phyloP scores from a whole-genome alignment of 2,329 filamentous ascomycete species.

The Hortaea werneckii region DNA sequence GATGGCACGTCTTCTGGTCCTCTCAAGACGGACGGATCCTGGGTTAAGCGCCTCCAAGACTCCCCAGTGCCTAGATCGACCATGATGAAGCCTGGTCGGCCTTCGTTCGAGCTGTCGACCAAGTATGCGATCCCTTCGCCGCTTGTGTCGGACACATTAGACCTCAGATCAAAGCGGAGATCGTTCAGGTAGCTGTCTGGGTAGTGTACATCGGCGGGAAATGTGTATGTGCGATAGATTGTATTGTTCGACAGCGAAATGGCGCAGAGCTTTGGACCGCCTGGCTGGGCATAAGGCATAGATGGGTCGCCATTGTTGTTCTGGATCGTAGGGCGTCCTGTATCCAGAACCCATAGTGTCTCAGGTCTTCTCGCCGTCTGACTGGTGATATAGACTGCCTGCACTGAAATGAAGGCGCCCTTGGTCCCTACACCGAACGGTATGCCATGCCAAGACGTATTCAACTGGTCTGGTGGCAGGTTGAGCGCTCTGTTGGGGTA shows the following conservation, averaged over 20 bases:
- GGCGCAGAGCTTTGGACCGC: constrained; percentile 36
- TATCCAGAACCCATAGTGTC: constrained; percentile 38
- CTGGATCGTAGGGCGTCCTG: constrained; percentile 35
- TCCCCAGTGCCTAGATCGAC: constrained; percentile 33
- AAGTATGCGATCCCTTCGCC: constrained; percentile 37
- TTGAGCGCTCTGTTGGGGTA: constrained; percentile 36
- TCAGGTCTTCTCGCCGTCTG: constrained; percentile 27
- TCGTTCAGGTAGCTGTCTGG: constrained; percentile 40
- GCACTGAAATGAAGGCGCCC: constrained; percentile 33
- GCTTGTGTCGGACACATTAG: constrained; percentile 27
- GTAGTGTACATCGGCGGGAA: constrained; percentile 33
- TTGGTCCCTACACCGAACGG: constrained; percentile 36
- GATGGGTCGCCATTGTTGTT: constrained; percentile 26
- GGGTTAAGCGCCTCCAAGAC: constrained; percentile 31
- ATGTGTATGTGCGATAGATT: constrained; percentile 32
- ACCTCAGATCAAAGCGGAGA: constrained; percentile 37
- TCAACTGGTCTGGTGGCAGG: constrained; percentile 25
- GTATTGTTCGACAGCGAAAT: constrained; percentile 33
- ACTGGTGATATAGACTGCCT: constrained; percentile 37
- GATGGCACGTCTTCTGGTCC: constrained; percentile 21
- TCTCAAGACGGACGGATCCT: constrained; percentile 25
- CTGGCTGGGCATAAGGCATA: constrained; percentile 36
- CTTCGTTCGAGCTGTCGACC: constrained; percentile 37
- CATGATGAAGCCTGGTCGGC: constrained; percentile 38
- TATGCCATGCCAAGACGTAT: constrained; percentile 32